These are phyloP conservation scores for Buddleja alternifolia DNA, from an alignment of 257 asterid genomes.

Conservation along the genomic window DNA sequence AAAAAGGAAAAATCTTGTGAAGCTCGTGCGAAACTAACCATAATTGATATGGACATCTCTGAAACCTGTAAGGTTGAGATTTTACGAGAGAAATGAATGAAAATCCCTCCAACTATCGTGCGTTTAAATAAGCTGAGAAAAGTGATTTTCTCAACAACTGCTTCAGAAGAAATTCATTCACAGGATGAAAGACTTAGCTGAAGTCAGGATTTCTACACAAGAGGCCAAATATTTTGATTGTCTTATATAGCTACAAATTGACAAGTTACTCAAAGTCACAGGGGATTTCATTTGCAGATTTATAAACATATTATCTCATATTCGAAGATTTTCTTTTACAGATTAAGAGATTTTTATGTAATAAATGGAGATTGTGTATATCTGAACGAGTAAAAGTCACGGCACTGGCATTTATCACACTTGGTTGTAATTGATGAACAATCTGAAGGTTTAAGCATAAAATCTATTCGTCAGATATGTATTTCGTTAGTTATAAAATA, in stretches of 20 bases:
- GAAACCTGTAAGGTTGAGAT: not conserved
- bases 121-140: conserved; percentile 20
- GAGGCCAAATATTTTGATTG: not conserved
- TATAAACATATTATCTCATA: not conserved
- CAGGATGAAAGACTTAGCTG: too few species aligned
- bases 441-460: conserved; percentile 10
- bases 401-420: conserved; percentile 22
- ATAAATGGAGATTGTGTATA: conserved; percentile 32
- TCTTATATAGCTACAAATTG: not conserved
- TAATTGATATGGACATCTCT: too few species aligned
- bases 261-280: not conserved
- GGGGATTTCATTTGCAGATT: not conserved
- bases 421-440: conserved; percentile 10
- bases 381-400: conserved; percentile 7
- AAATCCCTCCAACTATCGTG: not conserved
- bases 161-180: too few species aligned
- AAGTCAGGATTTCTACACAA: not conserved
- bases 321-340: conserved; percentile 21
- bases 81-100: not conserved
- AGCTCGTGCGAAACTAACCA: not conserved
- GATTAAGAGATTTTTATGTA: conserved; percentile 23
- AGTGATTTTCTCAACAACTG: too few species aligned
- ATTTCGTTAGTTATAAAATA: conserved; percentile 26
- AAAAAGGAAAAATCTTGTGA: too few species aligned
- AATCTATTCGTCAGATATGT: conserved; percentile 32